Base-by-base conservation (phyloP, 192 early-diverging fungal genomes). In the Linnemannia elongata region DNA sequence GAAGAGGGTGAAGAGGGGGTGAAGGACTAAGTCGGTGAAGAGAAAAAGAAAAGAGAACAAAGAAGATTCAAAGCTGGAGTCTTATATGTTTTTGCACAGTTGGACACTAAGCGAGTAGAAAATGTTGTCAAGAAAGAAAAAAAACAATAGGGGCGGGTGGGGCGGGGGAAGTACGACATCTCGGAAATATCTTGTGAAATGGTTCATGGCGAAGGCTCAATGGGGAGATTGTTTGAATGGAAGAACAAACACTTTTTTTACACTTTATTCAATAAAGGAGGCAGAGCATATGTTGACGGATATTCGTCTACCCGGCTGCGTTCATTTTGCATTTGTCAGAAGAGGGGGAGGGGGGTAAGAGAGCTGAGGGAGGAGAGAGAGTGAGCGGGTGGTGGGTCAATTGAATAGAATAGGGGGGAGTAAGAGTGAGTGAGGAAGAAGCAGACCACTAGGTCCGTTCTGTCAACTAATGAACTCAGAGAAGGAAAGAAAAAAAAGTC, bases 261-360 rank as follows among this genome's bases (percentile, higher is more conserved):
- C 60, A 17, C 30, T 33, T 27, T 66, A 33, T 33, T 66, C 44
- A 69, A 69, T 77, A 8, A 77, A 49, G 30, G 44, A 69, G 35
- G 38, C 0, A 39, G 70, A 49, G n/a, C 39, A 55, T 57, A 42
- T 57, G 55, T 49, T 6, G 73, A 36, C 41, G 76, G 66, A 69
- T 77, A 69, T 77, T 70, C 45, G 76, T 77, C 76, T 70, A 77
- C 15, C 76, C 74, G 74, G 54, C 30, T 22, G 36, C 47, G 12
- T 49, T 17, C 47, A 49, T 49, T 49, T 49, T 49, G 13, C 30
- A 55, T 54, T 57, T 60, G 73, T 49, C 47, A 66, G 60, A 66
- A 66, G 30, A n/a, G n/a, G n/a, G n/a, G n/a, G n/a, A n/a, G n/a
- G n/a, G 57, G 27, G 3, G 30, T 13, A 30, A 15, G 30, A 30